Base-by-base conservation (phyloP, 495 filamentous ascomycete species). In the Podospora pseudoanserina region DNA sequence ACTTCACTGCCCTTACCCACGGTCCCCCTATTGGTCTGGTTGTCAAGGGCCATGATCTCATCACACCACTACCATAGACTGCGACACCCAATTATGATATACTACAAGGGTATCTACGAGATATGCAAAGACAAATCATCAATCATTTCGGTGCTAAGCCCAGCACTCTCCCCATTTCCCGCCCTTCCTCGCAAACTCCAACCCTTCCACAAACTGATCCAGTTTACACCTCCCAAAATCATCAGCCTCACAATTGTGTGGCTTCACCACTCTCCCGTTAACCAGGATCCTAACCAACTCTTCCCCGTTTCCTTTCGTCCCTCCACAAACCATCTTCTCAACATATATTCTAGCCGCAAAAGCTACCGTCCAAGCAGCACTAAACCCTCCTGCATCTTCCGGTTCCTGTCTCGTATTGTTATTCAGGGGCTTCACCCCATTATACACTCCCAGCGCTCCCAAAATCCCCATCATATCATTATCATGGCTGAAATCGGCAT, bases 401-500 rank as follows among this genome's bases (percentile, higher is more conserved):
- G 85, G 80, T 57, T 79, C 75, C 7, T 71, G 55, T 32, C 79
- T 73, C 27, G 79, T 79, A 69, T 84, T 72, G 20, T 86, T 72
- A 18, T 83, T 77, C 5, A 85, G 82, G 49, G 78, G 81, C 6
- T 63, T 71, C 0, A 87, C 90, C 26, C 72, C 75, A 44, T 92
- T 89, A 74, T 91, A 95, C 64, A 96, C 70, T 0, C 92, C 90
- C 67, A 97, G 72, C 0, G 92, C 91, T 19, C 85, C 85, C 76
- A 91, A 89, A 34, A 93, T 86, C 19, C 82, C 81, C 16, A 87
- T 86, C 86, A 96, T 90, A 67, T 90, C 87, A 74, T 95, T 96
- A 77, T 97, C 93, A 73, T 97, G 93, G 23, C 88, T 89, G 74
- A 97, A 96, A 77, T 97, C 93, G 0, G 91, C 92, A 68, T 92